A percentile compares a stretch with the other conserved stretches of the same genome.
phyloP scores from a whole-genome alignment of 306 rosid species.

The Mimosa pudica region DNA sequence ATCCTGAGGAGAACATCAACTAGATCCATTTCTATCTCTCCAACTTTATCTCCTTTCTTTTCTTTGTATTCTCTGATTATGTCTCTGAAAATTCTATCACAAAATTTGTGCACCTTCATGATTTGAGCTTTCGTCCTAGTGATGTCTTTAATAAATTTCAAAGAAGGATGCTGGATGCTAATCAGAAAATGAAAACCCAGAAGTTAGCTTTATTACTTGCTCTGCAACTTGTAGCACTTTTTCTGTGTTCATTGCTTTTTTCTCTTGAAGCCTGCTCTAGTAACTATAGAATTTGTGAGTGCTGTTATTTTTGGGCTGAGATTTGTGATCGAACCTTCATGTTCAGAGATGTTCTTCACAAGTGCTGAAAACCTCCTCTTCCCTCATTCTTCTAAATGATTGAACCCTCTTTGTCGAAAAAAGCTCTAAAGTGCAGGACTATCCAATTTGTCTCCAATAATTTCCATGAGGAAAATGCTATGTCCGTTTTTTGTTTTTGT shows the following conservation, averaged over 20 bases:
- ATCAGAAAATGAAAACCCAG: slow-evolving; percentile 22
- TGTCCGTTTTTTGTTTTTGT: not conserved
- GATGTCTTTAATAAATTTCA: slow-evolving; percentile 8
- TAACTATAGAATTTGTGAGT: not conserved
- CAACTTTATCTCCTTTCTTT: no score
- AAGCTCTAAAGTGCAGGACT: not conserved
- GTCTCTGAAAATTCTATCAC: no score
- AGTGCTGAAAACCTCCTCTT: not conserved
- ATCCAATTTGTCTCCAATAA: not conserved
- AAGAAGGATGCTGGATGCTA: slow-evolving; percentile 7
- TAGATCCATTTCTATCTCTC: not conserved
- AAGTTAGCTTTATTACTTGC: not conserved
- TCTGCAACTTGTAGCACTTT: no score
- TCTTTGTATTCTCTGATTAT: no score
- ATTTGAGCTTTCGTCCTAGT: slow-evolving; percentile 10
- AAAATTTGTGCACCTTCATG: no score
- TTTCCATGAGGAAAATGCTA: not conserved
- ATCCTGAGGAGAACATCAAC: slow-evolving; percentile 11
- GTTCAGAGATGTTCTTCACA: not conserved
- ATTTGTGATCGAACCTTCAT: slow-evolving; percentile 25
- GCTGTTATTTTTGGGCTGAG: not conserved
- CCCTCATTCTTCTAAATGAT: not conserved
- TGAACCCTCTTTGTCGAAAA: not conserved
- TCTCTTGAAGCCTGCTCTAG: not conserved
- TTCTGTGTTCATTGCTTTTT: no score